Percentiles rank a stretch among this genome's conserved stretches.
Conservation (phyloP, 2,329 filamentous ascomycete species). For the Alternaria gansuensis region DNA sequence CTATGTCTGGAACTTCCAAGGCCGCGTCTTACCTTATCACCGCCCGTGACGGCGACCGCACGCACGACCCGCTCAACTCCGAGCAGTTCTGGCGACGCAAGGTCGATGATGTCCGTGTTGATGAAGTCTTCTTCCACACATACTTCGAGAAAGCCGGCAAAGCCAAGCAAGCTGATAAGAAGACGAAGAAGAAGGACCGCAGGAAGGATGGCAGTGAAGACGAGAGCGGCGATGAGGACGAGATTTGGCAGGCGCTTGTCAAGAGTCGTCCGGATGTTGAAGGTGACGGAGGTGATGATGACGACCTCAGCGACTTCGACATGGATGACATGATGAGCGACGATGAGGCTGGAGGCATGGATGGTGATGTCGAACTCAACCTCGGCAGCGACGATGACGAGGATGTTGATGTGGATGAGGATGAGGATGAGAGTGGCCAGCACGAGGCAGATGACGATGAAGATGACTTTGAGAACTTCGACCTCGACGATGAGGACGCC, state of each 20-base stretch:
- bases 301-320: constrained; percentile 63
- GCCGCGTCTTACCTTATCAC: constrained; percentile 69
- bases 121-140: constrained; percentile 98
- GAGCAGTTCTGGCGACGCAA: constrained; percentile 93
- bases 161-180: constrained; percentile 64
- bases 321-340: constrained; percentile 57
- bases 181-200: constrained; percentile 61
- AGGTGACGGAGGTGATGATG: constrained; percentile 68
- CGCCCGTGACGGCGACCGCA: constrained; percentile 65
- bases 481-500: constrained; percentile 62
- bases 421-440: constrained; percentile 57
- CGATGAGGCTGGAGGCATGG: constrained; percentile 58
- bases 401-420: constrained; percentile 54
- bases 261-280: constrained; percentile 80
- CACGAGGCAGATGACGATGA: constrained; percentile 42
- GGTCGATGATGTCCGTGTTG: constrained; percentile 82
- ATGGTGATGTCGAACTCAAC: constrained; percentile 55
- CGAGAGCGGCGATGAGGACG: constrained; percentile 75
- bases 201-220: constrained; percentile 54
- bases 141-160: constrained; percentile 80
- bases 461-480: constrained; percentile 54
- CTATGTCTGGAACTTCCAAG: constrained; percentile 72
- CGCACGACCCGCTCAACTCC: constrained; percentile 77
- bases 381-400: constrained; percentile 61
- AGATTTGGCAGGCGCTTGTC: constrained; percentile 92